Conservation (phyloP, 2,329 filamentous ascomycete genomes). For the Kalmusia sp. region DNA sequence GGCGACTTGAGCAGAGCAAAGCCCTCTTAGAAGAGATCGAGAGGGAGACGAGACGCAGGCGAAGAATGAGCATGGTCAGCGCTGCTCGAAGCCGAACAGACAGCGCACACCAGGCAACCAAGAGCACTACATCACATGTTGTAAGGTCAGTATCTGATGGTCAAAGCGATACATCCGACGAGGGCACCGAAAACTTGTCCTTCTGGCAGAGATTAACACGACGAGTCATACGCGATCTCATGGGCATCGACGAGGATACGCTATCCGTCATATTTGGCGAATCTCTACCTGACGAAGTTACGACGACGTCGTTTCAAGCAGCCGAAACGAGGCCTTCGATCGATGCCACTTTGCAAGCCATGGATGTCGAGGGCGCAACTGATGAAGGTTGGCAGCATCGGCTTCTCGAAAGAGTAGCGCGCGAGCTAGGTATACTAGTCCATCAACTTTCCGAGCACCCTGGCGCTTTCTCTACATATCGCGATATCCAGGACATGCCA, state of each 20-base stretch:
- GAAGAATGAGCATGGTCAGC: conserved; percentile 68
- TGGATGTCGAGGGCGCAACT: conserved; percentile 41
- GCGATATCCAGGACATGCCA: conserved; percentile 63
- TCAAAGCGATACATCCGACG: conserved; percentile 46
- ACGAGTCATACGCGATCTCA: conserved; percentile 84
- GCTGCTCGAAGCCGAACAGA: conserved; percentile 43
- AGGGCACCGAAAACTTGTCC: conserved; percentile 64
- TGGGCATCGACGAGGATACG: conserved; percentile 87
- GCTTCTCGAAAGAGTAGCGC: conserved; percentile 82
- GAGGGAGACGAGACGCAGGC: conserved; percentile 74
- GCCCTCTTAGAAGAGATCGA: conserved; percentile 88
- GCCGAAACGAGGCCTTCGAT: conserved; percentile 25
- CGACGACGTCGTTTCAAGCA: conserved; percentile 24
- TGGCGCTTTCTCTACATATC: conserved; percentile 85
- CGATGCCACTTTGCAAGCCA: conserved; percentile 26
- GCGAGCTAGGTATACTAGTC: conserved; percentile 84
- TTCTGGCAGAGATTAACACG: conserved; percentile 83
- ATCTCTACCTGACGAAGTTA: conserved; percentile 62
- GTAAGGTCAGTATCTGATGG: conserved; percentile 32
- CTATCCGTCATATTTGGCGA: conserved; percentile 90
- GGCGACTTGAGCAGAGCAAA: conserved; percentile 89
- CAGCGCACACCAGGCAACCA: conserved; percentile 21
- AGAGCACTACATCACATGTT: conserved; percentile 15
- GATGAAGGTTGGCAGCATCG: conserved; percentile 72
- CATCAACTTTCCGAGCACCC: conserved; percentile 85